These are phyloP conservation scores for Pseudopediastrum boryanum DNA, from an alignment of 139 green algal species.

Conservation along the genomic window DNA sequence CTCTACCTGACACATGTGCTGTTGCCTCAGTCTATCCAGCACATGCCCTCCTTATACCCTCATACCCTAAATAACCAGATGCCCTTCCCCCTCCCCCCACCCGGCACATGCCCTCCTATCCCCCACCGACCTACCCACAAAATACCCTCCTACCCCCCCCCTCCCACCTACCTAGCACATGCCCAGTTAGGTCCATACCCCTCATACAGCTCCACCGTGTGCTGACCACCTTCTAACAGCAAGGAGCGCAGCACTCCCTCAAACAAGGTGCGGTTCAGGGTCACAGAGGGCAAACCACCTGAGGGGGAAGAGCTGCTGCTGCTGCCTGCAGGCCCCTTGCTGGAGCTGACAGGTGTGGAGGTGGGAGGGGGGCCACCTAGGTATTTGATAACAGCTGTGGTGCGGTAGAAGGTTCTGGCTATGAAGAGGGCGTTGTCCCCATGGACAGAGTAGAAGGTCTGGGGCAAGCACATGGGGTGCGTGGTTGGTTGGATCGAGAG, in stretches of 20 bases:
- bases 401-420: slow-evolving; percentile 82
- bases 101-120: too few relatives aligned
- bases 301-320: not conserved
- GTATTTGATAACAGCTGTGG: slow-evolving; percentile 69
- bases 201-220: slow-evolving; percentile 89
- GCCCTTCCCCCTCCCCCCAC: too few relatives aligned
- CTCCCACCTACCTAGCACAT: too few relatives aligned
- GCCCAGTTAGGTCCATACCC: slow-evolving; percentile 57
- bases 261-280: slow-evolving; percentile 77
- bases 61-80: too few relatives aligned
- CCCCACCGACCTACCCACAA: too few relatives aligned
- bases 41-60: too few relatives aligned
- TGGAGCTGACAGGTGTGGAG: not conserved
- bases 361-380: slow-evolving; percentile 39
- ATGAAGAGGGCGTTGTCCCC: slow-evolving; percentile 80
- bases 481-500: not conserved
- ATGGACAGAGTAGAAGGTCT: slow-evolving; percentile 86
- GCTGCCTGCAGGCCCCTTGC: not conserved
- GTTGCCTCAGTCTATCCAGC: too few relatives aligned
- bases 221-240: slow-evolving; percentile 72
- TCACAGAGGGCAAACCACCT: slow-evolving; percentile 56
- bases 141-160: too few relatives aligned
- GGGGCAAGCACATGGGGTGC: not conserved
- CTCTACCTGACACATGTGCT: too few relatives aligned
- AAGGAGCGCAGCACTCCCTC: slow-evolving; percentile 80